These are phyloP conservation scores for Melampsora larici-populina DNA, from an alignment of 1,284 basidiomycete genomes.

Conservation along the genomic window DNA sequence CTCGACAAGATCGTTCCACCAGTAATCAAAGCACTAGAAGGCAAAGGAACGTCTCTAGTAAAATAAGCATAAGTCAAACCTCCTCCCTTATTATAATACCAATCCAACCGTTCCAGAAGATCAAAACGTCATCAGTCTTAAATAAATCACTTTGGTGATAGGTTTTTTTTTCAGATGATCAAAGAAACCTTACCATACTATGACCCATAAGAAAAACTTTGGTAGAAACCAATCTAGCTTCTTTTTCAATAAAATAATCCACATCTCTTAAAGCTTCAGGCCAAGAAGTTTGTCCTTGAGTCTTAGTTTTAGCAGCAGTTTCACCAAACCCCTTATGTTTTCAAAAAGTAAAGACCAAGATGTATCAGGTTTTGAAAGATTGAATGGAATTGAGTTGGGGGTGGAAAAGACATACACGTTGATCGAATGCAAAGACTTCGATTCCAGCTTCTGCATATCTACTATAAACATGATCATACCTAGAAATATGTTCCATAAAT, in stretches of 20 bases:
- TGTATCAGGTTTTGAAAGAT: no score
- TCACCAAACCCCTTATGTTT: constrained; percentile 53
- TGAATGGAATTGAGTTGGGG: not conserved
- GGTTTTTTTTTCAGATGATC: no score
- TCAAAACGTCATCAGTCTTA: not conserved
- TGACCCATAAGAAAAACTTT: constrained; percentile 55
- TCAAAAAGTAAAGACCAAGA: no score
- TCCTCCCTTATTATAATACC: no score
- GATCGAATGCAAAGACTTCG: constrained; percentile 55
- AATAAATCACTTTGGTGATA: no score
- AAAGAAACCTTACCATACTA: constrained; percentile 52
- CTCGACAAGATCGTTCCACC: constrained; percentile 51
- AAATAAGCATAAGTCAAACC: constrained; percentile 52
- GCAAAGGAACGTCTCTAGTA: constrained; percentile 48
- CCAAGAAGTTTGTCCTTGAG: constrained; percentile 54
- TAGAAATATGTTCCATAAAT: constrained; percentile 54
- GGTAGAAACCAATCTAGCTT: constrained; percentile 33
- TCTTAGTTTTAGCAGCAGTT: constrained; percentile 50
- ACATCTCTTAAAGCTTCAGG: constrained; percentile 53
- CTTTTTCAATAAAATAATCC: constrained; percentile 51
- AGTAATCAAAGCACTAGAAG: constrained; percentile 50
- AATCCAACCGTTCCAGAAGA: no score
- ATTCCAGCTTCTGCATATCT: constrained; percentile 54
- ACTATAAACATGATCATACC: constrained; percentile 54
- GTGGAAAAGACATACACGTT: constrained; percentile 47